These are phyloP conservation scores for Paramecium octaurelia DNA, from an alignment of 73 alveolate species.

Conservation along the genomic window DNA sequence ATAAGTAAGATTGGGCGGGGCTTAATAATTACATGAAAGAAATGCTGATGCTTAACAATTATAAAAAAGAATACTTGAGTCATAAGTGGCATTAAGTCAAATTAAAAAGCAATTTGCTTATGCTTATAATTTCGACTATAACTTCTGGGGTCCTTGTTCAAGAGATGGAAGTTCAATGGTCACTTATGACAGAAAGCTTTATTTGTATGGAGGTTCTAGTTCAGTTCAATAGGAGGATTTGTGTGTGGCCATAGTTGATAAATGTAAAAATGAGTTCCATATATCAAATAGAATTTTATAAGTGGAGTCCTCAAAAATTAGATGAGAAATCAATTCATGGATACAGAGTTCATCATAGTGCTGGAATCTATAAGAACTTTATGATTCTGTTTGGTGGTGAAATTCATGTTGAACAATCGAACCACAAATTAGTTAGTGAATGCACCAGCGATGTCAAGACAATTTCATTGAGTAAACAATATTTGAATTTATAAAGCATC, in stretches of 20 bases:
- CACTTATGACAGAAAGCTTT: neutral
- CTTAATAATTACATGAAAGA: neutral
- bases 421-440: neutral
- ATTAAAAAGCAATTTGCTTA: neutral
- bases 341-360: constrained; percentile 35
- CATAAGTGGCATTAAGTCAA: neutral
- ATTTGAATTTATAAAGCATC: neutral
- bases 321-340: constrained; percentile 25
- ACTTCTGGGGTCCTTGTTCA: constrained; percentile 38
- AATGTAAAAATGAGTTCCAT: neutral
- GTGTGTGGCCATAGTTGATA: neutral
- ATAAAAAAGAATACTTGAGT: neutral
- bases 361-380: neutral
- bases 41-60: neutral
- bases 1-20: neutral
- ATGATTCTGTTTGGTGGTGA: constrained; percentile 39
- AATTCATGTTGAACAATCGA: neutral
- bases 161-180: constrained; percentile 36
- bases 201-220: constrained; percentile 31
- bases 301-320: constrained; percentile 15
- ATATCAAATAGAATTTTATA: neutral
- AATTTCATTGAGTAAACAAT: neutral
- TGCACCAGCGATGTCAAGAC: constrained; percentile 13
- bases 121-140: constrained; percentile 7
- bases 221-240: neutral